Base-by-base conservation (phyloP, 1,284 basidiomycete species). In the Bjerkandera adusta region DNA sequence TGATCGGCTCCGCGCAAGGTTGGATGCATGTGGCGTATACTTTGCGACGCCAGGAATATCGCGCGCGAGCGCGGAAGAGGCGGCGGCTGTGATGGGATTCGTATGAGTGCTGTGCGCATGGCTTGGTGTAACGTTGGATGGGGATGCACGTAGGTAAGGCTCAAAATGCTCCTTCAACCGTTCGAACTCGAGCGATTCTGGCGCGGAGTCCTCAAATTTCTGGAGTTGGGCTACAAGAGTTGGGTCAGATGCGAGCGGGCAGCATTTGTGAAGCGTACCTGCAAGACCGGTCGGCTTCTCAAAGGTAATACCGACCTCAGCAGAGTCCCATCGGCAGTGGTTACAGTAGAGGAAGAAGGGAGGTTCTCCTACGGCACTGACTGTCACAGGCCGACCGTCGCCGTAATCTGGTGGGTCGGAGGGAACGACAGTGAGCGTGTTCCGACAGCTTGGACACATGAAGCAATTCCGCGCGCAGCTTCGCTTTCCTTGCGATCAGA, bases 401-500 rank as follows among this genome's bases (percentile, higher is more conserved):
- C 75, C 74, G 20, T 72, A 62, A 48, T 86, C 83, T 45, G 83
- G 80, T 13, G 90, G 88, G 64, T 96, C 93, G 3, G 90, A 87
- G 11, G 92, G 83, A 13, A 96, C 89, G 8, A 94, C 85, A 12
- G 89, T 84, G 4, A 98, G 76, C 0, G 91, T 91, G 57, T 95
- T 90, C 26, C 82, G 77, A 67, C 96, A 99, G 58, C 83, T 84
- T 2, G 97, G 97, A 62, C 97, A 99, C 62, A 87, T 78, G 67
- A 98, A 99, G 72, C 97, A 99, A 62, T 97, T 98, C 42, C 97
- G 80, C 10, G 95, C 92, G 66, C 97, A 99, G 77, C 94, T 96
- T 63, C 4, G 29, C 24, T 26, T 42, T 20, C 22, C 18, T 38
- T 21, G 29, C 40, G 27, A 34, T 44, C 43, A 27, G 25, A 36